Base-by-base conservation (phyloP, 2,329 filamentous ascomycete species). In the Arthrobotrys entomopaga region DNA sequence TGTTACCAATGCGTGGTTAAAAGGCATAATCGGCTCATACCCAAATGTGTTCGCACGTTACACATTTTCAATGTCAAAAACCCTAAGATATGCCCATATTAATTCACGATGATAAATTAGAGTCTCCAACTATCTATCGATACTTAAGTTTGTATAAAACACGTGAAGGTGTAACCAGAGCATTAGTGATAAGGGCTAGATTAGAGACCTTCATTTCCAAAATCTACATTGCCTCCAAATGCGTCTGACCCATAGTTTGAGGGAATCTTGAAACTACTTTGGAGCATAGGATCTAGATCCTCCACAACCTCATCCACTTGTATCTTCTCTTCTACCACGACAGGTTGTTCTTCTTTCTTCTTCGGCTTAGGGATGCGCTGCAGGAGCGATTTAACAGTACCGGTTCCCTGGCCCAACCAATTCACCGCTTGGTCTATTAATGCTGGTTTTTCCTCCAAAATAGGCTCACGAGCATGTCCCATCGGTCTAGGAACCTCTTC, bases 131-230 rank as follows among this genome's bases (percentile, higher is more conserved):
- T 34, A 34, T 34, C 3, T 10, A 34, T 34, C 10, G 29, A 34
- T 34, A 10, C 29, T 34, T 10, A 10, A 34, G 10, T 34, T 1
- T 34, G 7, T 34, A 34, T 34, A 10, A 8, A 8, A 34, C 10
- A 34, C 10, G 29, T 10, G 7, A 34, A n/a, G n/a, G n/a, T n/a
- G n/a, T n/a, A n/a, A n/a, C n/a, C n/a, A n/a, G n/a, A n/a, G n/a
- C n/a, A n/a, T n/a, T n/a, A n/a, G n/a, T n/a, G n/a, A n/a, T n/a
- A n/a, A n/a, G n/a, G n/a, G n/a, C n/a, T n/a, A 34, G 19, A 57
- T 38, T 58, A 58, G 11, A 66, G 22, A 11, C 48, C 54, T 11
- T 59, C 64, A 15, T 66, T 66, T 15, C 56, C 65, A 54, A 59
- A 59, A 19, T 50, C 48, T 7, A 43, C 19, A 29, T 59, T 43